Evolutionary conservation across 2,329 filamentous ascomycete genomes (phyloP).

Genomic region (Coniella lustricola): DNA sequence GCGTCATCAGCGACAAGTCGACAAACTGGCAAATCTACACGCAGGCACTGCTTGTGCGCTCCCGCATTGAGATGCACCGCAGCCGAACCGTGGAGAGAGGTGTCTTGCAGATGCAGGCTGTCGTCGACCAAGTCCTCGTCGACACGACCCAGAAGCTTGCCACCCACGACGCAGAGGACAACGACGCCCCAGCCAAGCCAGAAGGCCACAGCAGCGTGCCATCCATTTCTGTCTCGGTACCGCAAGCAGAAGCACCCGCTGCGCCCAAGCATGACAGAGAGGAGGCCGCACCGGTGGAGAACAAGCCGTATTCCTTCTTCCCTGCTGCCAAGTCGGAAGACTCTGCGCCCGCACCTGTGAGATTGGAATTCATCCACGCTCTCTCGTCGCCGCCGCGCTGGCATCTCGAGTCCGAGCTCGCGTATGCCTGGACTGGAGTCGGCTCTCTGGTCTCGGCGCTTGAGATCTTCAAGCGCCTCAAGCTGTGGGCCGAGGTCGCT

Average conservation of each 20-base stretch:
- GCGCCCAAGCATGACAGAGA: constrained; percentile 4
- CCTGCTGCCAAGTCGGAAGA: constrained; percentile 69
- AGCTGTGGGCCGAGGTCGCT: constrained; percentile 92
- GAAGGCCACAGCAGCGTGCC: constrained; percentile 18
- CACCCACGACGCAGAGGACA: constrained; percentile 16
- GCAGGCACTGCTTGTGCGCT: constrained; percentile 82
- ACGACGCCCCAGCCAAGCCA: constrained; percentile 25
- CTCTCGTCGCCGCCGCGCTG: constrained; percentile 80
- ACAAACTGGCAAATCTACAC: constrained; percentile 99
- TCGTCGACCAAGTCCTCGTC: constrained; percentile 90
- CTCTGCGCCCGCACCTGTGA: constrained; percentile 67
- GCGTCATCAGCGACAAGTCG: constrained; percentile 79
- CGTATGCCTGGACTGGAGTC: constrained; percentile 82
- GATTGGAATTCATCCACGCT: constrained; percentile 77
- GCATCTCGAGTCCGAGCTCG: constrained; percentile 91
- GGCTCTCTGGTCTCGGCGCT: constrained; percentile 84
- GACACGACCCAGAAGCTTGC: constrained; percentile 52
- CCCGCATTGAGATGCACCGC: constrained; percentile 79
- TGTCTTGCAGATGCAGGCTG: constrained; percentile 84
- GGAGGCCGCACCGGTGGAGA: constrained; percentile 12
- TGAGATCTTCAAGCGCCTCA: constrained; percentile 89
- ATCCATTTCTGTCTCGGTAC: constrained; percentile 6
- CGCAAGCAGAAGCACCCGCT: constrained; percentile 20
- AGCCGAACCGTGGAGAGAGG: constrained; percentile 84
- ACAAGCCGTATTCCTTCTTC: constrained; percentile 69